Base-by-base conservation (phyloP, 139 green algal genomes). In the Picochlorum sp. region DNA sequence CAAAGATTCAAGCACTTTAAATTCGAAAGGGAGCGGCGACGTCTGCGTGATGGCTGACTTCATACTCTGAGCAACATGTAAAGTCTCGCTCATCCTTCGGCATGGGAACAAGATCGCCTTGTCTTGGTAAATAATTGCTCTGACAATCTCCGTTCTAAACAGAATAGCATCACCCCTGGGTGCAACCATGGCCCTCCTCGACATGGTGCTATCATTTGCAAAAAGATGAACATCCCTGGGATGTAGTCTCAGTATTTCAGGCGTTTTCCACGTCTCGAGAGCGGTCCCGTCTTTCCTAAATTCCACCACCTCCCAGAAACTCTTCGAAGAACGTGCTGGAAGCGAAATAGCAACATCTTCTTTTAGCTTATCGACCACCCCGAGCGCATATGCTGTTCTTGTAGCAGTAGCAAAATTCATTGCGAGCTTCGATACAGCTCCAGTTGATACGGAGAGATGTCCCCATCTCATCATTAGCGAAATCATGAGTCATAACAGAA, bases 1-100 rank as follows among this genome's bases (percentile, higher is more conserved):
- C 62, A 82, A 55, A 8, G 67, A 63, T 49, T 82, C 75, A 33
- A 82, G 57, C 41, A 81, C 60, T 26, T 65, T 74, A 26, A 82
- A 54, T 63, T 82, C 75, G 65, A 82, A 82, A 16, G 75, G 72
- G 25, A 72, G 28, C 7, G 35, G 14, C 1, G 39, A 45, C 3
- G 43, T 53, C 29, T 61, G 39, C 13, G n/a, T 33, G 2, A 82
- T 45, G 25, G 61, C 65, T 16, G 44, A 33, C 35, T 64, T 61
- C 10, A 82, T 35, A 20, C 39, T 35, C 39, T 81, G 75, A 25
- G 55, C 53, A n/a, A 74, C 50, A 5, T 37, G 28, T 7, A 80
- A 7, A 7, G 67, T 82, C 57, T 80, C 74, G 16, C 49, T 41
- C 26, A 63, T 29, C 24, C 59, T 33, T 56, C 62, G 59, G 18